Conservation (phyloP, 2,329 filamentous ascomycete genomes). For the Penicillium sp. region DNA sequence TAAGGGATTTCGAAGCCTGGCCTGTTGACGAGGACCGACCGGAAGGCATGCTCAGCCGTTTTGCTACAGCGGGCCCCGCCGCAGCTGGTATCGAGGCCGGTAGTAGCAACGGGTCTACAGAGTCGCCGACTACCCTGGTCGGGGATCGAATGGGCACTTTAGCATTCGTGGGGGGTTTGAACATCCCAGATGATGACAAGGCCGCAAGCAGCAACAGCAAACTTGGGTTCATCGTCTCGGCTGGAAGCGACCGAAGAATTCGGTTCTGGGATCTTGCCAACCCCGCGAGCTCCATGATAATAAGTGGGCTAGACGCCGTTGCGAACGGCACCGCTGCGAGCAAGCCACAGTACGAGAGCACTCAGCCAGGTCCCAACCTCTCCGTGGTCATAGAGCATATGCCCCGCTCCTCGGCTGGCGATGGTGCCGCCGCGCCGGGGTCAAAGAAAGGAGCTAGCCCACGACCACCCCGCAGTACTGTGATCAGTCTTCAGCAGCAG, state of each 20-base stretch:
- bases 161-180: constrained; percentile 71
- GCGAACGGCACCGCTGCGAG: constrained; percentile 50
- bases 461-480: constrained; percentile 70
- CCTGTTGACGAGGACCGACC: constrained; percentile 87
- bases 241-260: constrained; percentile 85
- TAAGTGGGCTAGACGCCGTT: constrained; percentile 73
- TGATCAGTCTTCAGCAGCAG: constrained; percentile 87
- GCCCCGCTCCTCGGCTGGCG: constrained; percentile 38
- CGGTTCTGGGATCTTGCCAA: constrained; percentile 89
- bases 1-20: constrained; percentile 75
- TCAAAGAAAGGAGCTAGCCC: constrained; percentile 38
- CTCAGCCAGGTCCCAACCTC: constrained; percentile 64
- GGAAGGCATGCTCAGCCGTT: constrained; percentile 82
- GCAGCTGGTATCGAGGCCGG: constrained; percentile 61
- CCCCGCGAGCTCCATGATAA: constrained; percentile 74
- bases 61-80: constrained; percentile 57
- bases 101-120: constrained; percentile 19
- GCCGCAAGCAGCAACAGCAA: constrained; percentile 53
- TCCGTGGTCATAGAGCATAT: constrained; percentile 67
- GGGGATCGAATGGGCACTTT: constrained; percentile 60
- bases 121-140: constrained; percentile 14
- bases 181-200: constrained; percentile 65
- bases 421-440: constrained; percentile 23
- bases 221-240: constrained; percentile 82
- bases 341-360: constrained; percentile 70